Base-by-base conservation (phyloP, 1,139 yeast genomes). In the Pichia sp. region DNA sequence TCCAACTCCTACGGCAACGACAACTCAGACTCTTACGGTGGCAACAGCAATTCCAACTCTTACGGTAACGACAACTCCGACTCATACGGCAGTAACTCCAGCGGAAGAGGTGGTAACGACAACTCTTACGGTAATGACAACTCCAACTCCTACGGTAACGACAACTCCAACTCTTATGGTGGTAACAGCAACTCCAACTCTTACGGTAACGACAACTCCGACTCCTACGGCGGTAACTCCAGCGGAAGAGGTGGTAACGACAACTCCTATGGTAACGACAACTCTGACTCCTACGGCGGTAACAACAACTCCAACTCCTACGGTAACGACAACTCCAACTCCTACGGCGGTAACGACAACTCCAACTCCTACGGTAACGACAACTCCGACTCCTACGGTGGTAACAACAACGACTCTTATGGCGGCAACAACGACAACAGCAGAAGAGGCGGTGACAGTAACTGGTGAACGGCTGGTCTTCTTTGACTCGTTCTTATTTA, bases 171-270 rank as follows among this genome's bases (percentile, higher is more conserved):
- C 34, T 56, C 59, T 16, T 46, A 50, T 34, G 49, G 46, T 48
- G 50, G 52, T 39, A 47, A 44, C 42, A 41, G 18, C 18, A 48
- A 48, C 47, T 48, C 50, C 53, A 45, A 53, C 39, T 55, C 58
- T 19, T 42, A 50, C 41, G 49, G 43, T 48, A 48, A 49, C 30
- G 55, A 53, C 51, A 54, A 55, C 51, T 53, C 59, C 44, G 45
- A 59, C 50, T 57, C 62, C 10, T 59, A 55, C 43, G 57, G 55
- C 53, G 39, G 39, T 23, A 50, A 47, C 47, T n/a, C n/a, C n/a
- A 49, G 49, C 42, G 48, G 50, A 43, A 49, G 53, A 52, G 56
- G 47, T 44, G 53, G 50, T 18, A 28, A 26, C 36, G 37, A 54
- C 25, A 50, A 37, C 19, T 30, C 34, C 30, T 26, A 26, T n/a